A percentile compares a stretch with the other conserved stretches of the same genome.
Conservation (phyloP, 75 land plant genomes). For the Ceratopteris richardii region DNA sequence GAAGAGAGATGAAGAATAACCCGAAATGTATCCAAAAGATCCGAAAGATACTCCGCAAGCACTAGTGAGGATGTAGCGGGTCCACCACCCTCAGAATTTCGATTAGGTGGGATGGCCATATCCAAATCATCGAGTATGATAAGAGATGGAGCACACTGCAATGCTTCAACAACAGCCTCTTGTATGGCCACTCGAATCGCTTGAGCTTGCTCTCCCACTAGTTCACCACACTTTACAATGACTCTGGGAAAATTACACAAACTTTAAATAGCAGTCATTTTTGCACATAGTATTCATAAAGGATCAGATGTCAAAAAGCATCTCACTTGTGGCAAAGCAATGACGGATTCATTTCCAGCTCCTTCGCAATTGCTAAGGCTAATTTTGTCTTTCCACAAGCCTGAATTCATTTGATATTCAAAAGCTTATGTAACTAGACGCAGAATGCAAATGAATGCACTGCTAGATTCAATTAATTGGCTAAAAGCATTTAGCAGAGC, state of each 20-base stretch:
- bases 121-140: constrained; percentile 91
- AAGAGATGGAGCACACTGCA: constrained; percentile 70
- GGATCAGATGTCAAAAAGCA: not conserved
- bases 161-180: constrained; percentile 55
- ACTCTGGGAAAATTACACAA: constrained; percentile 36
- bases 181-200: constrained; percentile 42
- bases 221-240: constrained; percentile 52
- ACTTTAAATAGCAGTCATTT: too few species aligned
- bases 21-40: constrained; percentile 74
- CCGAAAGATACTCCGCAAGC: constrained; percentile 52
- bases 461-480: too few species aligned
- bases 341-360: constrained; percentile 43
- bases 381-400: constrained; percentile 87
- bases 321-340: constrained; percentile 72
- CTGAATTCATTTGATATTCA: constrained; percentile 20
- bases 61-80: constrained; percentile 36
- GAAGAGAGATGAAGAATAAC: constrained; percentile 21
- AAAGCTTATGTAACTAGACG: too few species aligned
- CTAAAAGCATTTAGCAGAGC: too few species aligned
- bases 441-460: too few species aligned
- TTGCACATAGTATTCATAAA: too few species aligned
- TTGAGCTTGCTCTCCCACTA: constrained; percentile 56
- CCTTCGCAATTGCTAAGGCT: constrained; percentile 65
- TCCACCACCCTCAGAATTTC: constrained; percentile 60
- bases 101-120: constrained; percentile 42